phyloP scores from a whole-genome alignment of 2,329 filamentous ascomycete genomes.

The Amylocarpus encephaloides region DNA sequence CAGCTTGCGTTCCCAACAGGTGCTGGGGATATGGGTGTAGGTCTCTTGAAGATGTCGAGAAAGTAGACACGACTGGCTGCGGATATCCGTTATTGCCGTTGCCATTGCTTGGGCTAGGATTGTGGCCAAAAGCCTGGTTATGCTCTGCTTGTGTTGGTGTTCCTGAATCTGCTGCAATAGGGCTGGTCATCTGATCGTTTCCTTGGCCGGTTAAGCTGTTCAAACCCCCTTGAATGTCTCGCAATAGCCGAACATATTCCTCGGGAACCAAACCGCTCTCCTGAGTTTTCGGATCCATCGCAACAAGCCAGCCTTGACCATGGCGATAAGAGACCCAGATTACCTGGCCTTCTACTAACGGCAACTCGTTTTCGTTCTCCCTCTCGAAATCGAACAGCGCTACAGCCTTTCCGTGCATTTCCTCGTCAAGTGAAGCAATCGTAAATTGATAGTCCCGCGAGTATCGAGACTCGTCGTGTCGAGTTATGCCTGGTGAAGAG shows the following conservation, averaged over 20 bases:
- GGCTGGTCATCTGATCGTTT: constrained; percentile 41
- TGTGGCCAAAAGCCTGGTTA: constrained; percentile 40
- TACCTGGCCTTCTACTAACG: constrained; percentile 87
- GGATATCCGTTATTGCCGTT: constrained; percentile 55
- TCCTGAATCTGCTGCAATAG: constrained; percentile 49
- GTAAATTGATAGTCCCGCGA: constrained; percentile 92
- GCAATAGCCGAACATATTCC: constrained; percentile 86
- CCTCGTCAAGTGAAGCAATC: constrained; percentile 90
- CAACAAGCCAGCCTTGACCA: constrained; percentile 94
- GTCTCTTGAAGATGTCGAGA: constrained; percentile 65
- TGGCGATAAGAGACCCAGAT: constrained; percentile 95
- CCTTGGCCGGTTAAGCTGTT: constrained; percentile 61
- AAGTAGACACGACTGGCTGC: constrained; percentile 61
- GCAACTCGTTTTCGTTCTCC: constrained; percentile 94
- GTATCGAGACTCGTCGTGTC: constrained; percentile 70
- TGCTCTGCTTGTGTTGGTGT: constrained; percentile 59
- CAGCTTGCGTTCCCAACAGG: constrained; percentile 54
- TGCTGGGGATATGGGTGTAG: constrained; percentile 62
- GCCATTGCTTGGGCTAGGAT: constrained; percentile 36
- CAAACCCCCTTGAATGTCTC: constrained; percentile 89
- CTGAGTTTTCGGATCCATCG: constrained; percentile 87
- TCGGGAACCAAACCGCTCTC: constrained; percentile 95
- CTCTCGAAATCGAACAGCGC: constrained; percentile 91
- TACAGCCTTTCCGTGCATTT: constrained; percentile 95
- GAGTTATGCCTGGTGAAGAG: constrained; percentile 51